Evolutionary conservation across 805 yeast genomes (phyloP).

Genomic region (Starmera pachycereana): DNA sequence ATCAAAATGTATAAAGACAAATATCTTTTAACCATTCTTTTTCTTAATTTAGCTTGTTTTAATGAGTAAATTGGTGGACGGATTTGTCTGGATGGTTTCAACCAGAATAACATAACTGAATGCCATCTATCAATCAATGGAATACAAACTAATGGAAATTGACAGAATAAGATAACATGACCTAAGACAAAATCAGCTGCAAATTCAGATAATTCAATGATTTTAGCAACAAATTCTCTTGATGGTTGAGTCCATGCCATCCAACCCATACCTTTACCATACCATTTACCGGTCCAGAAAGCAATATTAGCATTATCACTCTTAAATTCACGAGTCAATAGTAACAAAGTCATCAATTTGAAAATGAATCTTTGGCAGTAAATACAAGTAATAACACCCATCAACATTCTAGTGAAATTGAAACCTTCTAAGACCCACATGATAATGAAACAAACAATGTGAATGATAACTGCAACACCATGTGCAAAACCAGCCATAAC

Average conservation of each 20-base stretch:
- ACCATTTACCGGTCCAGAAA: constrained; percentile 99
- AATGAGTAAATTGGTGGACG: constrained; percentile 96
- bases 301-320: constrained; percentile 93
- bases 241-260: constrained; percentile 92
- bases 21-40: constrained; percentile 95
- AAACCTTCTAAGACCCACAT: constrained; percentile 97
- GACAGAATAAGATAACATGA: constrained; percentile 77
- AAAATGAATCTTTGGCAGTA: constrained; percentile 82
- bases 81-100: constrained; percentile 91
- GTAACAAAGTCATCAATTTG: constrained; percentile 67
- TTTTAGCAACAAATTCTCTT: constrained; percentile 91
- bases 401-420: constrained; percentile 74
- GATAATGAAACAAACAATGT: constrained; percentile 80
- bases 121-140: constrained; percentile 97
- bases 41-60: constrained; percentile 92
- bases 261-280: constrained; percentile 86
- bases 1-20: constrained; percentile 68
- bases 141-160: constrained; percentile 74
- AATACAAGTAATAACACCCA: constrained; percentile 77
- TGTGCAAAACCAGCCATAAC: constrained; percentile 94
- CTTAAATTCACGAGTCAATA: constrained; percentile 92
- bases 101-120: constrained; percentile 97
- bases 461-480: constrained; percentile 84
- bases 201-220: constrained; percentile 88
- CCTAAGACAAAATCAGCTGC: constrained; percentile 96